phyloP scores from a whole-genome alignment of 257 asterid genomes.

The Primulina huaijiensis region DNA sequence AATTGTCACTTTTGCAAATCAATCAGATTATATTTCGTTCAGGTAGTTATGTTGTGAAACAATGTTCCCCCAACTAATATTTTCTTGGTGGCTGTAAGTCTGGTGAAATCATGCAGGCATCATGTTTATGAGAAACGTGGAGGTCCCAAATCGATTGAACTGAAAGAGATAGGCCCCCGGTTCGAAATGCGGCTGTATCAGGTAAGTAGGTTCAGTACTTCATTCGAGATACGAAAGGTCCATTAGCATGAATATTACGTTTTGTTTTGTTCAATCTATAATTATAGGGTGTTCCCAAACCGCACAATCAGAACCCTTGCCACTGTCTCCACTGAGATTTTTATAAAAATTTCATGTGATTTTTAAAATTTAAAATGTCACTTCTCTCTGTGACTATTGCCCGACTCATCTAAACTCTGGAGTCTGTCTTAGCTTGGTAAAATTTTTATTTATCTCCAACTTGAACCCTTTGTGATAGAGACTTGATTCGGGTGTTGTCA shows the following conservation, averaged over 20 bases:
- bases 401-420: too few species aligned
- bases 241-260: not conserved
- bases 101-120: conserved; percentile 59
- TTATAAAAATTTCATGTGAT: too few species aligned
- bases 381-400: too few species aligned
- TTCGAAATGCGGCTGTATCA: conserved; percentile 82
- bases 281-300: not conserved
- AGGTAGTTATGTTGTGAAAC: conserved; percentile 45
- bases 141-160: conserved; percentile 85
- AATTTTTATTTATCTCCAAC: not conserved
- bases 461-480: not conserved
- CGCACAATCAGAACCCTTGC: too few species aligned
- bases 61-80: not conserved
- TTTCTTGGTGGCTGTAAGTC: conserved; percentile 10
- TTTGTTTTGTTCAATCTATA: not conserved
- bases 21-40: conserved; percentile 79
- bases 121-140: conserved; percentile 78
- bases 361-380: too few species aligned
- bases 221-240: too few species aligned
- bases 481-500: too few species aligned
- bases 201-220: conserved; percentile 35
- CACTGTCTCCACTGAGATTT: too few species aligned
- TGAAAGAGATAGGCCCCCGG: conserved; percentile 94
- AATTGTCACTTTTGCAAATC: conserved; percentile 74
- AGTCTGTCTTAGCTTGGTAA: too few species aligned